Base-by-base conservation (phyloP, 371 early-diverging fungal species). In the Rhizopus delemar region DNA sequence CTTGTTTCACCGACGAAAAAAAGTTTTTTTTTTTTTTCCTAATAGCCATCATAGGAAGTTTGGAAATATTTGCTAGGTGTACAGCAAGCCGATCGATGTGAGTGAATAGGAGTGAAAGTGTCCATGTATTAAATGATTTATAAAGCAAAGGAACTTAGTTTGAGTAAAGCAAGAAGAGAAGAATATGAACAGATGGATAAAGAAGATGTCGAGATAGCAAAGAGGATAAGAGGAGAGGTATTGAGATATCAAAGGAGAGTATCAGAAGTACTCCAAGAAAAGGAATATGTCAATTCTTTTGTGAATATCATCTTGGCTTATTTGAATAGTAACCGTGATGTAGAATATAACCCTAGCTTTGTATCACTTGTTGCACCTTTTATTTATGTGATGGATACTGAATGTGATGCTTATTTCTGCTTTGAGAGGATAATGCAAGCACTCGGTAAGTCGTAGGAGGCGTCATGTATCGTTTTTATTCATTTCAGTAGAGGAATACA, bases 1-100 rank as follows among this genome's bases (percentile, higher is more conserved):
- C 22, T 22, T 22, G 22, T 22, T 22, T 22, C 22, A 22, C 22
- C 22, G 22, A 22, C 22, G 22, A 22, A 22, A 22, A 22, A 22
- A 22, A n/a, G n/a, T n/a, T 9, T 31, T 38, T 41, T 39, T 56
- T 11, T 64, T 49, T 51, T 41, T 53, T 33, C 12, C 35, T 43
- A 49, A n/a, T n/a, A 5, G n/a, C 11, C 1, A 8, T 53, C 50
- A 58, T 81, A 90, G 90, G 92, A 92, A 57, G 93, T 91, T 39
- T 96, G 96, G 96, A 88, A 91, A 77, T 94, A 88, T 60, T 76
- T 96, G 41, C 82, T 96, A 38, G 94, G 92, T 33, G 88, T 94
- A 13, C 89, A 91, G 70, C 84, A 86, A 60, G 82, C 94, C 3
- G 94, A 96, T 75, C 82, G 93, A 56, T 91, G 93, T 89, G 85